phyloP scores from a whole-genome alignment of 208 protist genomes.

The Spongospora subterranea region DNA sequence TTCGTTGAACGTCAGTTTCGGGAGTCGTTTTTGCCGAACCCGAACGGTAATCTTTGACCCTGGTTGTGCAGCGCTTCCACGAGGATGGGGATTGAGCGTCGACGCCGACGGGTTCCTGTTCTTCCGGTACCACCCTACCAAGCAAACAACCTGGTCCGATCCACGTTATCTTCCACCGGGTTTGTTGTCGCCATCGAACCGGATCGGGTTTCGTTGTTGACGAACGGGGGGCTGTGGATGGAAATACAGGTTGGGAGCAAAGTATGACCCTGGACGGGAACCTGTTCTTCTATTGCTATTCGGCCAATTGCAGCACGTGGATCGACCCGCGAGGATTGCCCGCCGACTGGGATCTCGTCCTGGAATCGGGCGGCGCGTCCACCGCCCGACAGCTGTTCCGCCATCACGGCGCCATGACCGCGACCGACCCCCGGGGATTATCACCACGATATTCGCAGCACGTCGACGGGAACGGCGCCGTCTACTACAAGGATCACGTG shows the following conservation, averaged over 20 bases:
- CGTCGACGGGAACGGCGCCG: not conserved
- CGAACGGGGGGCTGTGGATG: no score
- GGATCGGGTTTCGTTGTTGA: no score
- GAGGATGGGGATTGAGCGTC: not conserved
- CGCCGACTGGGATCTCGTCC: not conserved
- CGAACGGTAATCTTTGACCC: not conserved
- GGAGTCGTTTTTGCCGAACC: not conserved
- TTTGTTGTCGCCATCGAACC: no score
- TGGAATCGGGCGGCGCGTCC: constrained; percentile 7
- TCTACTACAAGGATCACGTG: constrained; percentile 50
- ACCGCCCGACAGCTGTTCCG: not conserved
- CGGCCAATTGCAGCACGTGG: constrained; percentile 19
- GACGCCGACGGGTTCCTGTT: not conserved
- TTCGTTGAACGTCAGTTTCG: not conserved
- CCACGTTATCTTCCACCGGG: constrained; percentile 19
- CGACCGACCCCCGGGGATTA: not conserved
- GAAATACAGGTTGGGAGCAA: constrained; percentile 34
- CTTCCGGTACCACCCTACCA: constrained; percentile 41
- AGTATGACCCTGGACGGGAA: constrained; percentile 44
- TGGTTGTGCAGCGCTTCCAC: not conserved
- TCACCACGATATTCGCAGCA: constrained; percentile 3
- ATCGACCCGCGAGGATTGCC: constrained; percentile 19
- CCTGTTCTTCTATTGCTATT: constrained; percentile 15
- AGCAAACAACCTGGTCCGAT: constrained; percentile 37
- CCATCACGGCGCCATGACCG: not conserved